These are phyloP conservation scores for Chaetomiaceae sp. DNA, from an alignment of 2,329 filamentous ascomycete species.

Conservation along the genomic window DNA sequence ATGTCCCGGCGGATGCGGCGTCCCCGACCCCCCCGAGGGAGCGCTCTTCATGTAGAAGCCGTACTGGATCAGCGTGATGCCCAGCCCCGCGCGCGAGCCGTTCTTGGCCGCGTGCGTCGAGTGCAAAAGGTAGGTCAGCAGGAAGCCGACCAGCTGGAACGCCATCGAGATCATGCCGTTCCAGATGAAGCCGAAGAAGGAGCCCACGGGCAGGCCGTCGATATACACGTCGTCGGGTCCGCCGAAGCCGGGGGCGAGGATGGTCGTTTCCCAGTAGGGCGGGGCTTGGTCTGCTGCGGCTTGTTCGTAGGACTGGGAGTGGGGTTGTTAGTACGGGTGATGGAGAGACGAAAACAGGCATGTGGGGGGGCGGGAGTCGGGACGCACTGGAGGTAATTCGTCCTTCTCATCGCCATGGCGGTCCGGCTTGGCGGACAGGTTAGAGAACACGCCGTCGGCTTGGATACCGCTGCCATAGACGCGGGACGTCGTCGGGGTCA, in stretches of 20 bases:
- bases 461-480: conserved; percentile 69
- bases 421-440: conserved; percentile 85
- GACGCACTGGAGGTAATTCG: conserved; percentile 83
- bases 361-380: no score
- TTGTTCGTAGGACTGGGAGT: conserved; percentile 86
- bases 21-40: no score
- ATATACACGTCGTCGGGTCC: conserved; percentile 95
- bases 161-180: conserved; percentile 96
- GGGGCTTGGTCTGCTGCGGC: conserved; percentile 92
- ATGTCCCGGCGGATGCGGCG: no score
- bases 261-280: conserved; percentile 98
- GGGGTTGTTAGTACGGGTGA: neutral
- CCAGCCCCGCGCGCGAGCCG: conserved; percentile 86
- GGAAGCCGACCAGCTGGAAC: conserved; percentile 93
- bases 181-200: conserved; percentile 82
- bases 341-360: no score
- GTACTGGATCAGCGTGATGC: conserved; percentile 92
- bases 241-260: conserved; percentile 83
- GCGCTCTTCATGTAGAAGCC: conserved; percentile 85
- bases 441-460: conserved; percentile 94
- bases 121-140: conserved; percentile 95
- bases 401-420: conserved; percentile 71
- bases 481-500: conserved; percentile 36
- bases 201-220: conserved; percentile 88
- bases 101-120: conserved; percentile 98